These are phyloP conservation scores for Chaetomium sp. DNA, from an alignment of 2,329 filamentous ascomycete genomes.

Conservation along the genomic window DNA sequence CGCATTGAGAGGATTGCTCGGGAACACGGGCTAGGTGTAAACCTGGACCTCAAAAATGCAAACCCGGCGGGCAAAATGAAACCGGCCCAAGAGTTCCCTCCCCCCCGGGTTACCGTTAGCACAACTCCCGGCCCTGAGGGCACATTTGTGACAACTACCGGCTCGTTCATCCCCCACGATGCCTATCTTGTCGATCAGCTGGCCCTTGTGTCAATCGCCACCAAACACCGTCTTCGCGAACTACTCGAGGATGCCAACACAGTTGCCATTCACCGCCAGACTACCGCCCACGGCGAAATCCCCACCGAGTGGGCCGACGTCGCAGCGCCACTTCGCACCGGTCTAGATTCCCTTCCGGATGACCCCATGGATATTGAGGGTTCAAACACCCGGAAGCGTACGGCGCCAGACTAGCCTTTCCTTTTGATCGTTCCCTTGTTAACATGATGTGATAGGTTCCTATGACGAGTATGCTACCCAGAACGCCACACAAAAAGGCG, in stretches of 20 bases:
- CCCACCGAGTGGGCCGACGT: slow-evolving; percentile 70
- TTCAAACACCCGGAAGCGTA: slow-evolving; percentile 56
- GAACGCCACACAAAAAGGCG: slow-evolving; percentile 31
- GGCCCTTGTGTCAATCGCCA: slow-evolving; percentile 72
- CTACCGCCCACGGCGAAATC: slow-evolving; percentile 71
- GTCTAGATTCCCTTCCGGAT: slow-evolving; percentile 30
- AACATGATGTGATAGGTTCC: slow-evolving; percentile 31
- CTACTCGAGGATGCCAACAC: slow-evolving; percentile 71
- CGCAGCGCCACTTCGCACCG: slow-evolving; percentile 48
- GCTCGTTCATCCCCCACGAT: slow-evolving; percentile 67
- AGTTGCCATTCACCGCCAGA: slow-evolving; percentile 64
- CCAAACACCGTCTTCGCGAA: slow-evolving; percentile 69
- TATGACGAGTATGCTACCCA: slow-evolving; percentile 29
- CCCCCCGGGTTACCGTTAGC: slow-evolving; percentile 47
- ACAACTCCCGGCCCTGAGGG: slow-evolving; percentile 53
- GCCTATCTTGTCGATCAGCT: slow-evolving; percentile 75
- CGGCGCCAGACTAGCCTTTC: slow-evolving; percentile 26
- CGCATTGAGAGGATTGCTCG: slow-evolving; percentile 52
- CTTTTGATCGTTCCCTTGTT: slow-evolving; percentile 6
- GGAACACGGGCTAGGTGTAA: slow-evolving; percentile 51
- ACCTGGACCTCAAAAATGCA: slow-evolving; percentile 48
- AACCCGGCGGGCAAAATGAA: slow-evolving; percentile 42
- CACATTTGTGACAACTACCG: slow-evolving; percentile 55
- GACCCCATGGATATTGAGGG: slow-evolving; percentile 43
- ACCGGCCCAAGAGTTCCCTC: slow-evolving; percentile 42